phyloP scores from a whole-genome alignment of 495 filamentous ascomycete species.

The Endocarpon pusillum region DNA sequence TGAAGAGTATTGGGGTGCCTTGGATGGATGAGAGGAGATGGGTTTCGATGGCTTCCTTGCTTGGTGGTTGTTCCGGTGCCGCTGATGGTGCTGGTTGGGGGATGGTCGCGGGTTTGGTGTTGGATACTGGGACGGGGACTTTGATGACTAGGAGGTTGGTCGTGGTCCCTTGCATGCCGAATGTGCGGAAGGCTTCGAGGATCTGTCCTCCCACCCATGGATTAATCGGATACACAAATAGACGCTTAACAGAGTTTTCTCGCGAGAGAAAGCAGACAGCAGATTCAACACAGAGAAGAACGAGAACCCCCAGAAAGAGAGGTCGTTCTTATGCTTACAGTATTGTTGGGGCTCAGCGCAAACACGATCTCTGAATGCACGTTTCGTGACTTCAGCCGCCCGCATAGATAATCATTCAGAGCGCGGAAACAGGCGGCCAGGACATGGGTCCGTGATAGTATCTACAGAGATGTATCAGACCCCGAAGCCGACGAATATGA shows the following conservation, averaged over 20 bases:
- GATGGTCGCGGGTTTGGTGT: conserved; percentile 7
- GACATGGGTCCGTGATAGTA: conserved; percentile 51
- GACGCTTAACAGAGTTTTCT: too few relatives aligned
- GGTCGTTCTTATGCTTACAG: conserved; percentile 41
- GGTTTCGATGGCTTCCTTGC: conserved; percentile 33
- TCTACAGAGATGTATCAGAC: conserved; percentile 18
- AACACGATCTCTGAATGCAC: conserved; percentile 89
- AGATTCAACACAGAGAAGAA: conserved; percentile 5
- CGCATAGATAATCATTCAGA: conserved; percentile 42
- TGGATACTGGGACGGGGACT: conserved; percentile 25
- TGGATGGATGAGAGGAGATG: conserved; percentile 48
- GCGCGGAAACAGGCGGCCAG: conserved; percentile 67
- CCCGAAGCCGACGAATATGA: too few relatives aligned
- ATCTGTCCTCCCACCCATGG: too few relatives aligned
- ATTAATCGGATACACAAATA: too few relatives aligned
- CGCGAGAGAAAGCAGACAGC: not conserved
- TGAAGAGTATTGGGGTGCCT: conserved; percentile 42
- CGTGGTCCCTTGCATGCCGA: conserved; percentile 59
- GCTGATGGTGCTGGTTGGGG: conserved; percentile 12
- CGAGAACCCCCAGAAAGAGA: not conserved
- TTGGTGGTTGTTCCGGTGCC: conserved; percentile 27
- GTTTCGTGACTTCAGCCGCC: conserved; percentile 58
- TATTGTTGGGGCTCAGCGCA: conserved; percentile 66
- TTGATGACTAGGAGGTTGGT: conserved; percentile 61
- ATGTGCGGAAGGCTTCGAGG: conserved; percentile 80